Evolutionary conservation across 2,329 filamentous ascomycete genomes (phyloP).

Genomic region (Aspergillus persii): DNA sequence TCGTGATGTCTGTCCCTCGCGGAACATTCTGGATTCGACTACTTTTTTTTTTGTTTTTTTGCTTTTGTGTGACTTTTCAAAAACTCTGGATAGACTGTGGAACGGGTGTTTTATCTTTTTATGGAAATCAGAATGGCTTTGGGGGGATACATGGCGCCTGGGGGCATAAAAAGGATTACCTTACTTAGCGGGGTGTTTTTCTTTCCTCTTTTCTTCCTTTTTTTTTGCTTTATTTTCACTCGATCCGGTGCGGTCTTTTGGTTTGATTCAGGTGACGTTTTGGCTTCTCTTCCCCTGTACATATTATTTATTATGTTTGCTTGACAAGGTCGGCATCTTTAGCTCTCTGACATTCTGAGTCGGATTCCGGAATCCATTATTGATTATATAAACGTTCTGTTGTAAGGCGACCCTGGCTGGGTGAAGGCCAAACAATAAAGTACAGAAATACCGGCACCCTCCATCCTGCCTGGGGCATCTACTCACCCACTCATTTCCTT

Average conservation of each 20-base stretch:
- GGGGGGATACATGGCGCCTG: conserved; percentile 28
- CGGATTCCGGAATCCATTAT: neutral
- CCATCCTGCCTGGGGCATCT: neutral
- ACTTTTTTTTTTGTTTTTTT: conserved; percentile 14
- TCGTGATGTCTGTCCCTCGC: conserved; percentile 7
- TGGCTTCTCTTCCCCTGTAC: neutral
- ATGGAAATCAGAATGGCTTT: conserved; percentile 22
- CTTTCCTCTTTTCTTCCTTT: conserved; percentile 8
- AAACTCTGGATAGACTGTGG: conserved; percentile 32
- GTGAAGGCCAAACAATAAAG: no score
- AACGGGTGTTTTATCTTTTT: conserved; percentile 25
- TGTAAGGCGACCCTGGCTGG: no score
- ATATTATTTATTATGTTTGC: neutral
- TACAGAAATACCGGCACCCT: no score
- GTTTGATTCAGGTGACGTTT: neutral
- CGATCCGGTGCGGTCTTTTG: neutral
- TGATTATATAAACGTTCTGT: neutral
- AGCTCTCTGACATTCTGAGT: neutral
- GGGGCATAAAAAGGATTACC: conserved; percentile 26
- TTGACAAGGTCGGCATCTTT: neutral
- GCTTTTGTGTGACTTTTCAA: conserved; percentile 7
- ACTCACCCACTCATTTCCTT: conserved; percentile 1
- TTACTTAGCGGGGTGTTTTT: conserved; percentile 13
- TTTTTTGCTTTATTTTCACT: neutral
- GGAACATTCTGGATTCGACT: conserved; percentile 8